Evolutionary conservation across 805 yeast genomes (phyloP).

Genomic region (Yamadazyma kitorensis): DNA sequence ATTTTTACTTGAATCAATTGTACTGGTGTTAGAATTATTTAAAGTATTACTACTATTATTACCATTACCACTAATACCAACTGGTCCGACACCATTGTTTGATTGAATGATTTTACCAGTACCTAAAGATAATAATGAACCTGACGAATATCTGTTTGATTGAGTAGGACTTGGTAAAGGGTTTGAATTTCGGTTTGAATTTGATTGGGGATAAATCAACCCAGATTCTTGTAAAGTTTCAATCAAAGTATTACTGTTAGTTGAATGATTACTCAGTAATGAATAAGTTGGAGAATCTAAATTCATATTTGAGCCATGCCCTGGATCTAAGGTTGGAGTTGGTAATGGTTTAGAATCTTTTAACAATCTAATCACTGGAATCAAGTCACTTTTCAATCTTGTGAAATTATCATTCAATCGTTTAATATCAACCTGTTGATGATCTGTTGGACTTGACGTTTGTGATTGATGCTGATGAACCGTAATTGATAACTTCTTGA

Average conservation of each 20-base stretch:
- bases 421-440: slow-evolving; percentile 25
- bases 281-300: slow-evolving; percentile 31
- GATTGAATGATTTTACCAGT: slow-evolving; percentile 35
- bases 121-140: slow-evolving; percentile 38
- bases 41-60: no score
- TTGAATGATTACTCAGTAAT: slow-evolving; percentile 15
- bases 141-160: slow-evolving; percentile 36
- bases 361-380: slow-evolving; percentile 58
- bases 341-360: slow-evolving; percentile 71
- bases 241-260: slow-evolving; percentile 11
- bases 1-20: slow-evolving; percentile 1
- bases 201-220: slow-evolving; percentile 4
- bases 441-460: slow-evolving; percentile 11
- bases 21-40: neutral
- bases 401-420: slow-evolving; percentile 52
- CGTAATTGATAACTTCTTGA: slow-evolving; percentile 20
- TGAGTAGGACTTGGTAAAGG: slow-evolving; percentile 24
- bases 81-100: slow-evolving; percentile 4
- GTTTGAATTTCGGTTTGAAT: slow-evolving; percentile 11
- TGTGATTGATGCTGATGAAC: slow-evolving; percentile 16
- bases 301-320: slow-evolving; percentile 17
- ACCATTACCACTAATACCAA: no score
- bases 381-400: slow-evolving; percentile 59
- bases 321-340: slow-evolving; percentile 53
- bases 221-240: slow-evolving; percentile 12